Evolutionary conservation across 495 filamentous ascomycete genomes (phyloP), one percentile per base, ranked within the genome.

Genomic region (Polyplosphaeria fusca): DNA sequence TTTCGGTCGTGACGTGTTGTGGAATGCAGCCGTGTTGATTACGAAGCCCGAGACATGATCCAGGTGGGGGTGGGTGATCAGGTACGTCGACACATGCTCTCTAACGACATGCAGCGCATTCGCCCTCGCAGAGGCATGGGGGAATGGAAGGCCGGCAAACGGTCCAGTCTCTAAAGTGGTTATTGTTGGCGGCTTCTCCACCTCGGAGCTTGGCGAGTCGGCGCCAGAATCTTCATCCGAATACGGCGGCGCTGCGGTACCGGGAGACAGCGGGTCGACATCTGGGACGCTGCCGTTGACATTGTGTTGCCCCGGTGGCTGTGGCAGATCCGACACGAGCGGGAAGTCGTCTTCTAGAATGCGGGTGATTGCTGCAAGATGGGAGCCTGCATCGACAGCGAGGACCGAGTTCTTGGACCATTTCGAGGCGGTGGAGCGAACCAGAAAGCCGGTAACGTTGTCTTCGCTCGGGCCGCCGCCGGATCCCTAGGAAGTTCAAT

Each of bases 31-130:
- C 1, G 91, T 94, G 70, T 96, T 96, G 65, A 97, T 87, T 20
- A 89, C 88, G 58, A 97, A 86, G 22, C 88, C 93, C 23, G 87
- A 82, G 18, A 98, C 80, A 69, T 98, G 93, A 64, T 98, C 93
- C 2, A 98, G 77, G 73, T 98, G 93, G 2, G 92, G 84, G 70
- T 98, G 92, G 0, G 92, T 97, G 55, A 98, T 89, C 24, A 96
- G 77, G 60, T 89, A 91, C 0, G 91, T 86, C 20, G 89, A 89
- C 35, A 98, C 82, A 26, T 96, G 76, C 47, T 85, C 79, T 42
- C 83, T 79, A 28, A 89, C 82, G 26, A 97, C 75, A 64, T 94
- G 77, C 3, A 82, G 79, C 5, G 88, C 94, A 69, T 96, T 97
- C 39, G 86, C 85, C 16, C 81, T 74, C 0, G 88, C 73, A 3